phyloP scores from a whole-genome alignment of 2,329 filamentous ascomycete species.

The Dothistroma septosporum region DNA sequence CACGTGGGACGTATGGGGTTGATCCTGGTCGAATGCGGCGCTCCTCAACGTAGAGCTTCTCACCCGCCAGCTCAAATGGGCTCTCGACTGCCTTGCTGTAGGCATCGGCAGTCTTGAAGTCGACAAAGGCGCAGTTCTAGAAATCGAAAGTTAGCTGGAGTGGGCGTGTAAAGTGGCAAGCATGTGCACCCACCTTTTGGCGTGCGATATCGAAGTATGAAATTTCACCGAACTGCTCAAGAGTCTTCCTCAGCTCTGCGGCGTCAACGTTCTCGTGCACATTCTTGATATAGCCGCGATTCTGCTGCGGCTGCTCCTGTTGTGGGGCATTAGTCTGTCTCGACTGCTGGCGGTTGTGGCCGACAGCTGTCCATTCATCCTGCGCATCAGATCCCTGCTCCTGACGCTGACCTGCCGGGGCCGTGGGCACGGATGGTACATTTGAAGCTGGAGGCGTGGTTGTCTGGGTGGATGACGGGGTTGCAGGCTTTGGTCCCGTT shows the following conservation, averaged over 20 bases:
- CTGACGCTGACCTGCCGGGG: constrained; percentile 31
- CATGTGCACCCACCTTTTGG: constrained; percentile 61
- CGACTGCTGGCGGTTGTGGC: constrained; percentile 79
- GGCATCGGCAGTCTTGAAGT: constrained; percentile 75
- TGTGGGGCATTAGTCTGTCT: constrained; percentile 57
- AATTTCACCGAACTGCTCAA: constrained; percentile 66
- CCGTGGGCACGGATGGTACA: constrained; percentile 23
- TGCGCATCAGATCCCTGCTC: constrained; percentile 48
- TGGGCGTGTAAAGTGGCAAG: background rate
- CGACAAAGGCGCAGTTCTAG: constrained; percentile 94
- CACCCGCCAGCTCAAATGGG: constrained; percentile 77
- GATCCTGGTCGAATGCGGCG: constrained; percentile 59
- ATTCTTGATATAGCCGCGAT: constrained; percentile 87
- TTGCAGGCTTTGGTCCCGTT: constrained; percentile 29
- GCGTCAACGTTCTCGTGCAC: constrained; percentile 84
- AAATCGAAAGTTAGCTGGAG: background rate
- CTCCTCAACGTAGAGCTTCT: constrained; percentile 82
- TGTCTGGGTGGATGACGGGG: constrained; percentile 22
- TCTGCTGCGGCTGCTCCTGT: constrained; percentile 65
- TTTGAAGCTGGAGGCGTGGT: constrained; percentile 24
- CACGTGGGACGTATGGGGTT: constrained; percentile 38
- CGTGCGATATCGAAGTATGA: constrained; percentile 62
- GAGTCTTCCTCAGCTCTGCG: constrained; percentile 63
- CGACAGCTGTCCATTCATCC: constrained; percentile 86
- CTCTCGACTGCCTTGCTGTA: constrained; percentile 78